Evolutionary conservation across 805 yeast genomes (phyloP), one percentile per base, ranked within the genome.

Genomic region (Scheffersomyces coipomensis): DNA sequence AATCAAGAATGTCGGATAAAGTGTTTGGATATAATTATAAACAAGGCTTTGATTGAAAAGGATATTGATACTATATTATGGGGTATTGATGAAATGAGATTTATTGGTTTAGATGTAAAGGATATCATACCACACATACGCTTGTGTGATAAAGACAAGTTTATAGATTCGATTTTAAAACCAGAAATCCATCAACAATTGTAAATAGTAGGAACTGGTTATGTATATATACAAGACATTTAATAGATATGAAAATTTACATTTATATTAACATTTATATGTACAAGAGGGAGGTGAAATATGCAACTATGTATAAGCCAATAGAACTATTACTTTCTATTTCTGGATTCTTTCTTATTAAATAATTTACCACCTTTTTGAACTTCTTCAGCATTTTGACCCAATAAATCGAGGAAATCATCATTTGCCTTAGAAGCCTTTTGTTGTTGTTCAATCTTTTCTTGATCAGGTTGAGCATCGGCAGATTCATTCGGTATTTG

Each of bases 341-440:
- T 69, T 56, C 67, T 72, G 15, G 62, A 59, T 52, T 66, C 69
- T 62, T 71, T 74, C 60, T 70, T 75, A 34, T 66, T 68, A 27
- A 60, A 69, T 43, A 79, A 58, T 43, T 68, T 67, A 51, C 83
- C 84, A 45, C 83, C 83, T 50, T 71, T 63, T 51, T 69, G 77
- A 31, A 78, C 79, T 47, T 76, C 79, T 45, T 68, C 65, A 19
- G 63, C 81, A 44, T 75, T 75, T 46, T 74, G 73, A 5, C 84
- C 84, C 65, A 85, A 60, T 48, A 85, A 64, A 35, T 76, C 83
- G 39, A 82, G 57, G 55, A 79, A 80, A 39, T 73, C 81, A 48
- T 79, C 79, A n/a, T n/a, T n/a, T n/a, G n/a, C n/a, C 16, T 40
- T 46, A 19, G 24, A 35, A 17, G 38, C 40, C 12, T 35, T 34